Evolutionary conservation across 257 asterid species (phyloP).

Genomic region (Solanum pimpinellifolium): DNA sequence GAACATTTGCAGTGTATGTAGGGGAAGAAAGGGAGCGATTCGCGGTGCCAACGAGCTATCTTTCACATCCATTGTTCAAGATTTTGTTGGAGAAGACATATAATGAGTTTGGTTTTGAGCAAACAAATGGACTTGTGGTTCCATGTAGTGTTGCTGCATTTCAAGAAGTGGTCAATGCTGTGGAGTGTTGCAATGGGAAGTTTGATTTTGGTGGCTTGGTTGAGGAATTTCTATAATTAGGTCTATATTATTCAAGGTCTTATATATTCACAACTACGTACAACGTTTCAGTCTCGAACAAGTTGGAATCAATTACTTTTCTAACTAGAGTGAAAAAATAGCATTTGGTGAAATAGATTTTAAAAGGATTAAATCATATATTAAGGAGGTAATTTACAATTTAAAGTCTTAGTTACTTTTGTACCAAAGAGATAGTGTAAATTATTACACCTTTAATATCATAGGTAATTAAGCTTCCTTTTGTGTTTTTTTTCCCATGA

Average conservation of each 20-base stretch:
- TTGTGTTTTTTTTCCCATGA: not conserved
- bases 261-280: too few species aligned
- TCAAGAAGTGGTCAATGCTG: slow-evolving; percentile 51
- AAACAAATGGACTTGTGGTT: slow-evolving; percentile 43
- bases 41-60: slow-evolving; percentile 56
- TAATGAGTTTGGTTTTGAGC: slow-evolving; percentile 55
- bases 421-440: not conserved
- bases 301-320: not conserved
- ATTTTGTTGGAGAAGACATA: slow-evolving; percentile 71
- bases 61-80: slow-evolving; percentile 76
- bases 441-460: not conserved
- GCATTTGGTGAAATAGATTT: not conserved
- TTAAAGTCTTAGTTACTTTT: not conserved
- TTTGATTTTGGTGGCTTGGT: slow-evolving; percentile 61
- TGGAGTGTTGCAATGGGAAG: slow-evolving; percentile 47
- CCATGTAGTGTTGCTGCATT: slow-evolving; percentile 68
- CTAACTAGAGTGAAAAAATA: not conserved
- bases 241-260: not conserved
- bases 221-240: slow-evolving; percentile 42
- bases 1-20: slow-evolving; percentile 54
- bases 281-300: not conserved
- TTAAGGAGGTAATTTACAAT: not conserved
- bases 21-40: slow-evolving; percentile 66
- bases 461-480: not conserved
- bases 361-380: not conserved